These are phyloP conservation scores for Boechera retrofracta DNA, from an alignment of 345 rosid species.

Conservation along the genomic window DNA sequence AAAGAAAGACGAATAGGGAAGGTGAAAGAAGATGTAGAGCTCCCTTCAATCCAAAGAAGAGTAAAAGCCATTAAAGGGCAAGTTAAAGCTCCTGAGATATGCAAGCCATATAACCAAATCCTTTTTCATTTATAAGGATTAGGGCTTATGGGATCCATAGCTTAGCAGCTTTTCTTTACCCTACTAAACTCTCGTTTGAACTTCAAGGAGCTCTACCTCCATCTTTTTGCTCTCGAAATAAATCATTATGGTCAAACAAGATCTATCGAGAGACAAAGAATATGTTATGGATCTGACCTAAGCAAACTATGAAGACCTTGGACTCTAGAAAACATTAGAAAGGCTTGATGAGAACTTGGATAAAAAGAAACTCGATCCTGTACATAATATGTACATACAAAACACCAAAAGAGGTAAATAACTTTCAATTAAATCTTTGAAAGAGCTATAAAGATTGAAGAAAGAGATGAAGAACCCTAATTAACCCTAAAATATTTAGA, in stretches of 20 bases:
- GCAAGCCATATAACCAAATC: slow-evolving; percentile 84
- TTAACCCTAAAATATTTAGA: slow-evolving; percentile 14
- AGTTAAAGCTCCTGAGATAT: slow-evolving; percentile 84
- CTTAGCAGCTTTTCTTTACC: slow-evolving; percentile 80
- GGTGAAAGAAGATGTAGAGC: slow-evolving; percentile 59
- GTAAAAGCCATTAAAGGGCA: slow-evolving; percentile 49
- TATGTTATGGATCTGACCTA: slow-evolving; percentile 21
- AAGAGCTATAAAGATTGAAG: neutral
- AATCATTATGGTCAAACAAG: neutral
- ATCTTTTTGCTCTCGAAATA: neutral
- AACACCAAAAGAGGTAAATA: neutral
- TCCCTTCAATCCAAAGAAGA: slow-evolving; percentile 98
- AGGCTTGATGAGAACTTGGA: neutral
- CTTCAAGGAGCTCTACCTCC: slow-evolving; percentile 84
- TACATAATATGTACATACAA: neutral
- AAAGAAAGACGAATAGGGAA: neutral
- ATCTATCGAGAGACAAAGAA: neutral
- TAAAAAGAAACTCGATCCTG: neutral
- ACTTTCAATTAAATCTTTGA: neutral
- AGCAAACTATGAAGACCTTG: neutral
- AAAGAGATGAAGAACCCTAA: slow-evolving; percentile 29
- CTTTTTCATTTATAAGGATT: slow-evolving; percentile 23
- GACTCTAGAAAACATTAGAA: neutral
- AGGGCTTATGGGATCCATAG: slow-evolving; percentile 88
- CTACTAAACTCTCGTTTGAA: slow-evolving; percentile 75